phyloP scores from a whole-genome alignment of 1,139 yeast genomes.

The Tardiomyces depauwii region DNA sequence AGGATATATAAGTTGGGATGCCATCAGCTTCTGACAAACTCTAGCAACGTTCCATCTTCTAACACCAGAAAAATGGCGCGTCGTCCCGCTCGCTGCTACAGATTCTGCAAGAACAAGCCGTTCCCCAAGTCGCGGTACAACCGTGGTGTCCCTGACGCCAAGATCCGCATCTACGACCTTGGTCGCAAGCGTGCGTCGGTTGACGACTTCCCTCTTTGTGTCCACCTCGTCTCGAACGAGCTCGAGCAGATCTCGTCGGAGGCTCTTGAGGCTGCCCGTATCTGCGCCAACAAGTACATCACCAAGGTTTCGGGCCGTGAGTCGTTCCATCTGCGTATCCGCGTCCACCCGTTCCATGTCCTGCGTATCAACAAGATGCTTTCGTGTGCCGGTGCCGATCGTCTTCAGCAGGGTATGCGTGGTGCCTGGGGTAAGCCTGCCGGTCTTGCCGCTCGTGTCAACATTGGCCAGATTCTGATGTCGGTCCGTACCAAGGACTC shows the following conservation, averaged over 20 bases:
- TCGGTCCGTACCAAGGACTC: slow-evolving; percentile 98
- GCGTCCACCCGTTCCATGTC: slow-evolving; percentile 99
- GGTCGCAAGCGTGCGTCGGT: slow-evolving; percentile 99
- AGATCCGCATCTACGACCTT: slow-evolving; percentile 97
- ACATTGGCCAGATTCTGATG: slow-evolving; percentile 96
- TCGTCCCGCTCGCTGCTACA: slow-evolving; percentile 99
- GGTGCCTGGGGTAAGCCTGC: slow-evolving; percentile 99
- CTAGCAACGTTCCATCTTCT: not conserved
- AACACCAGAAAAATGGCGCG: slow-evolving; percentile 76
- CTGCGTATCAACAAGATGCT: slow-evolving; percentile 99
- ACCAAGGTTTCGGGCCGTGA: slow-evolving; percentile 98
- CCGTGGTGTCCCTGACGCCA: slow-evolving; percentile 99
- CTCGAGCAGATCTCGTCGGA: slow-evolving; percentile 98
- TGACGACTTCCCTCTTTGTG: slow-evolving; percentile 99
- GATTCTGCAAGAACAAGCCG: slow-evolving; percentile 99
- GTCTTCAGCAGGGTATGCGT: slow-evolving; percentile 99
- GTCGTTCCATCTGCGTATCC: slow-evolving; percentile 98
- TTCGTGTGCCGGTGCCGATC: slow-evolving; percentile 99
- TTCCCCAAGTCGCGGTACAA: slow-evolving; percentile 99
- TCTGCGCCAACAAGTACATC: slow-evolving; percentile 98
- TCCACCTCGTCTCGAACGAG: slow-evolving; percentile 98
- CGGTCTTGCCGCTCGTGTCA: slow-evolving; percentile 99
- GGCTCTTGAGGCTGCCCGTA: slow-evolving; percentile 99
- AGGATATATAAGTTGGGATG: too few relatives aligned
- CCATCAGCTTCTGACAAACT: too few relatives aligned